Conservation (phyloP, 1,284 basidiomycete genomes). For the Gymnopus androsaceus region DNA sequence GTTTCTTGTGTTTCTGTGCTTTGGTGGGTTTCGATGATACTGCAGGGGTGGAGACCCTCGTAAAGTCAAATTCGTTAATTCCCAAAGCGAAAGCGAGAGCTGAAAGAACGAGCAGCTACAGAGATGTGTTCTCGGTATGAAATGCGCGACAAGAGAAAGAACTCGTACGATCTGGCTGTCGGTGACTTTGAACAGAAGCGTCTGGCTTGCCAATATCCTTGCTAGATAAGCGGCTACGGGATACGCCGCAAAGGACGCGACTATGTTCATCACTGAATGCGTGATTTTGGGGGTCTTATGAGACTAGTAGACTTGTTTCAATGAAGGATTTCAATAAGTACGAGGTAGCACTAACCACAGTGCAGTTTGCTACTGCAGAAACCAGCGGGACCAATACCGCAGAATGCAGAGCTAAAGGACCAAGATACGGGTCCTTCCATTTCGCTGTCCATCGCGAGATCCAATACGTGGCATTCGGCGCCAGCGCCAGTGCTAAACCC, state of each 20-base stretch:
- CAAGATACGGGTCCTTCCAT: conserved; percentile 49
- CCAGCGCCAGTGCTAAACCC: conserved; percentile 48
- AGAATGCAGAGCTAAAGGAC: conserved; percentile 59
- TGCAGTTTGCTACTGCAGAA: conserved; percentile 36
- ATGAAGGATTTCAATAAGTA: not conserved
- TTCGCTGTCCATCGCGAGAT: conserved; percentile 58
- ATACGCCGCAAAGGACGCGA: conserved; percentile 2
- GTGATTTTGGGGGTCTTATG: not conserved
- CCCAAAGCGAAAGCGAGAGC: not conserved
- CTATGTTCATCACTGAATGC: not conserved
- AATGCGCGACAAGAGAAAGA: not conserved
- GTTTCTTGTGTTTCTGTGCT: conserved; percentile 21
- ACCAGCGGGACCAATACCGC: conserved; percentile 57
- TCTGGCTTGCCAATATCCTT: conserved; percentile 15
- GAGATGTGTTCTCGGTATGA: not conserved
- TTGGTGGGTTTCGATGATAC: conserved; percentile 20
- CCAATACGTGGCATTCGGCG: conserved; percentile 68
- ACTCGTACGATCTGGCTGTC: conserved; percentile 24
- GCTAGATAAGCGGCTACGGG: conserved; percentile 5
- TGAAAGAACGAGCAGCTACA: conserved; percentile 9
- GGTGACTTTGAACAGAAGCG: conserved; percentile 20
- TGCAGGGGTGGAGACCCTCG: conserved; percentile 25
- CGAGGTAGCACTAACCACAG: conserved; percentile 15
- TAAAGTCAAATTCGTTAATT: conserved; percentile 27
- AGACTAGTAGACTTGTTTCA: not conserved